phyloP scores from a whole-genome alignment of 371 early-diverging fungal genomes.

The Saksenaea oblongispora region DNA sequence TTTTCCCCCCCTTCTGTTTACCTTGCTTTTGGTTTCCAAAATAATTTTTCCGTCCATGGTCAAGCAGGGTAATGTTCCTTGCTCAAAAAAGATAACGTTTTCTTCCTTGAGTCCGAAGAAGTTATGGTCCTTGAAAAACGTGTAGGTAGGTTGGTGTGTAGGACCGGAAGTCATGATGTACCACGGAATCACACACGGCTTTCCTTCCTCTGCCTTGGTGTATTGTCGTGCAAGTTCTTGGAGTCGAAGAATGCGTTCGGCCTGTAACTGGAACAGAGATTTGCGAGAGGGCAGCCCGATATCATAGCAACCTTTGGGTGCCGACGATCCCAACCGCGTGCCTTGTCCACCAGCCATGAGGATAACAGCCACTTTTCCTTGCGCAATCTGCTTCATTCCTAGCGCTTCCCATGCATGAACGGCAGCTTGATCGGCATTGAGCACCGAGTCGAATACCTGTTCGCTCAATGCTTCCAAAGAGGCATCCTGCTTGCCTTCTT shows the following conservation, averaged over 20 bases:
- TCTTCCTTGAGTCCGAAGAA: conserved; percentile 81
- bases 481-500: conserved; percentile 34
- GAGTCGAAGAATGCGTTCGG: conserved; percentile 84
- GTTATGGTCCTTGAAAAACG: conserved; percentile 72
- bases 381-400: conserved; percentile 79
- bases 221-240: conserved; percentile 72
- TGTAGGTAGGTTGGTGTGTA: conserved; percentile 79
- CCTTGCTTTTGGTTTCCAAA: conserved; percentile 75
- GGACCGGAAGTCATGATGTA: conserved; percentile 96
- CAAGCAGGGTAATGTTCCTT: conserved; percentile 86
- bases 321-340: conserved; percentile 86
- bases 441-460: conserved; percentile 74
- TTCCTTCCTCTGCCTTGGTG: conserved; percentile 23
- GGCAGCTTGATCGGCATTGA: conserved; percentile 59
- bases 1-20: conserved; percentile 90
- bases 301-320: conserved; percentile 94
- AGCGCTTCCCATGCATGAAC: conserved; percentile 69
- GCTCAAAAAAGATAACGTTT: conserved; percentile 89
- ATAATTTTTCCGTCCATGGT: conserved; percentile 84
- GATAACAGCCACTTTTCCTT: conserved; percentile 91
- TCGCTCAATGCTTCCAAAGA: conserved; percentile 80
- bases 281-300: conserved; percentile 84
- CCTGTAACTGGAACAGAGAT: conserved; percentile 91
- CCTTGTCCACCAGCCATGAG: conserved; percentile 93
- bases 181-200: conserved; percentile 81